phyloP scores from a whole-genome alignment of 345 rosid genomes.

The Ceriops zippeliana region DNA sequence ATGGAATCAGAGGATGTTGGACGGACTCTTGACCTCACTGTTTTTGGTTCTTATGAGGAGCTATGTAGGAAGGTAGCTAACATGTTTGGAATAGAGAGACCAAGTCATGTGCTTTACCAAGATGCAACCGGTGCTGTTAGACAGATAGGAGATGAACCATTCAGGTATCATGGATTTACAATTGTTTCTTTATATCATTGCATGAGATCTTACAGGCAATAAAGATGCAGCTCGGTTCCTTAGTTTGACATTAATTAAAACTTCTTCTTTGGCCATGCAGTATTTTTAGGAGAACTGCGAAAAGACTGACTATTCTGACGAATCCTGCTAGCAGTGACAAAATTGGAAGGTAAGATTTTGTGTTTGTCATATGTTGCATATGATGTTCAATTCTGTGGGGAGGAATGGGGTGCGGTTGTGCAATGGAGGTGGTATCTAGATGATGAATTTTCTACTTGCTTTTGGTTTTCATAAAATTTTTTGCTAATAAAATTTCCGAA shows the following conservation, averaged over 20 bases:
- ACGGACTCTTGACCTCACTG: conserved; percentile 75
- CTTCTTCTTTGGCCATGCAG: conserved; percentile 33
- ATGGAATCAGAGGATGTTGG: conserved; percentile 90
- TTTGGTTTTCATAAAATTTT: not conserved
- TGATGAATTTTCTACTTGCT: not conserved
- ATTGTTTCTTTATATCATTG: not conserved
- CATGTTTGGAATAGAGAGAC: conserved; percentile 72
- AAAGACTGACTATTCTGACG: conserved; percentile 69
- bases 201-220: not conserved
- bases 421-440: too few relatives aligned
- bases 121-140: conserved; percentile 58
- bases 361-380: too few relatives aligned
- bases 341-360: conserved; percentile 52
- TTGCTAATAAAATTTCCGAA: conserved; percentile 3
- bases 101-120: conserved; percentile 61
- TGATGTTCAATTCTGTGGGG: too few relatives aligned
- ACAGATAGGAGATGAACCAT: conserved; percentile 74
- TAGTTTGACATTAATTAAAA: not conserved
- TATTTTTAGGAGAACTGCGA: conserved; percentile 59
- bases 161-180: conserved; percentile 48
- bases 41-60: conserved; percentile 73
- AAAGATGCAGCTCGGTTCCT: not conserved
- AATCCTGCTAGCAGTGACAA: conserved; percentile 37
- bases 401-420: too few relatives aligned
- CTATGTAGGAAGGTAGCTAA: conserved; percentile 55